Base-by-base conservation (phyloP, 1,284 basidiomycete species). In the Microbotryum intermedium region DNA sequence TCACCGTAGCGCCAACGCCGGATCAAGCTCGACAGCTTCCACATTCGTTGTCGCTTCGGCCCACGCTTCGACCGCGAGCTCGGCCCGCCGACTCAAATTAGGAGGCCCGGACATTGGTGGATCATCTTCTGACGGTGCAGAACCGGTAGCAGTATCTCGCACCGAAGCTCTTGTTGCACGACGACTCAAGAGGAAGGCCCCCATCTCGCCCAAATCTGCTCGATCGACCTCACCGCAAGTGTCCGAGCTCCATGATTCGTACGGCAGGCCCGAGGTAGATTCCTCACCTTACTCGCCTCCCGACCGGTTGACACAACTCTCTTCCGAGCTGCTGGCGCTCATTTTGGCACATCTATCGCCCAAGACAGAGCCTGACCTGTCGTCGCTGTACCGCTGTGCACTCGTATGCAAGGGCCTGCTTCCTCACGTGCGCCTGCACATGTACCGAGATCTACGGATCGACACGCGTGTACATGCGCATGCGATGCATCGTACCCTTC, bases 391-490 rank as follows among this genome's bases (percentile, higher is more conserved):
- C 16, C n/a, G 43, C 23, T 34, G 58, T 23, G 53, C 49, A 8
- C 54, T 62, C 25, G 57, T 58, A 16, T 50, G 42, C 39, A 54
- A 50, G 21, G 30, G 26, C 13, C 30, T 67, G 10, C 46, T 65
- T 11, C 50, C 64, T 1, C 66, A 65, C 21, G 63, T 55, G 0
- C 55, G 64, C 3, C 29, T 46, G 18, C 55, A 51, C 3, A 30
- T 67, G 29, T 67, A 67, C 29, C 51, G 64, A 25, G 48, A 65
- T 20, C 45, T 67, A 9, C 26, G 18, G 11, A 55, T 67, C 28
- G 57, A 59, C 16, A 65, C 66, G 30, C 42, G 66, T 29, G 58
- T 62, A 4, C 61, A 65, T 43, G 66, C 66, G 25, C 66, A 67
- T 45, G 57, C 61, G 10, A 46, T 67, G 7, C 66, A 67, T 26